phyloP scores from a whole-genome alignment of 192 early-diverging fungal species.

The Diversispora eburnea region DNA sequence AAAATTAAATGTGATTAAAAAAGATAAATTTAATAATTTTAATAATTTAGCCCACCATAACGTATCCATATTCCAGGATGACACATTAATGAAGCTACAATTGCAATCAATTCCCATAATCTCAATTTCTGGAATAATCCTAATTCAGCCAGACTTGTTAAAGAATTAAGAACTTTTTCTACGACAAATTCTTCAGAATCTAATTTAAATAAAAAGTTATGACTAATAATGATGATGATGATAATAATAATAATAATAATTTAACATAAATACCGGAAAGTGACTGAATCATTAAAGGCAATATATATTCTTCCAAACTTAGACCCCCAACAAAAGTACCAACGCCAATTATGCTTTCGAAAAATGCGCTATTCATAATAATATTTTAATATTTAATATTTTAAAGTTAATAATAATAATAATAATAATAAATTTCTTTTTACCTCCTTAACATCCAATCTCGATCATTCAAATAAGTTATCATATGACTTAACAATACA shows the following conservation, averaged over 20 bases:
- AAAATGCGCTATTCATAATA: conserved; percentile 69
- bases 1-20: background rate
- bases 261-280: conserved; percentile 52
- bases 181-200: conserved; percentile 93
- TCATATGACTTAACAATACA: conserved; percentile 84
- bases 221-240: background rate
- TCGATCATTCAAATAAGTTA: conserved; percentile 93
- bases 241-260: background rate
- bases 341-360: conserved; percentile 88
- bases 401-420: no score
- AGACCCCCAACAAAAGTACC: conserved; percentile 82
- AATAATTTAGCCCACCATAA: conserved; percentile 49
- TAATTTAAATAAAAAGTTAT: conserved; percentile 26
- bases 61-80: conserved; percentile 83
- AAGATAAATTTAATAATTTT: background rate
- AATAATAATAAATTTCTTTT: background rate
- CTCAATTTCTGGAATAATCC: conserved; percentile 74
- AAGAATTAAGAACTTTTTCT: conserved; percentile 78
- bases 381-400: background rate
- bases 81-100: conserved; percentile 67
- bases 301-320: conserved; percentile 87
- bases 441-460: conserved; percentile 91
- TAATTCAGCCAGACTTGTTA: conserved; percentile 74
- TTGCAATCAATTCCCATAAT: conserved; percentile 68
- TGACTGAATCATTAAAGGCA: conserved; percentile 88